These are phyloP conservation scores for Pichia ethanolica DNA, from an alignment of 805 yeast species.

Conservation along the genomic window DNA sequence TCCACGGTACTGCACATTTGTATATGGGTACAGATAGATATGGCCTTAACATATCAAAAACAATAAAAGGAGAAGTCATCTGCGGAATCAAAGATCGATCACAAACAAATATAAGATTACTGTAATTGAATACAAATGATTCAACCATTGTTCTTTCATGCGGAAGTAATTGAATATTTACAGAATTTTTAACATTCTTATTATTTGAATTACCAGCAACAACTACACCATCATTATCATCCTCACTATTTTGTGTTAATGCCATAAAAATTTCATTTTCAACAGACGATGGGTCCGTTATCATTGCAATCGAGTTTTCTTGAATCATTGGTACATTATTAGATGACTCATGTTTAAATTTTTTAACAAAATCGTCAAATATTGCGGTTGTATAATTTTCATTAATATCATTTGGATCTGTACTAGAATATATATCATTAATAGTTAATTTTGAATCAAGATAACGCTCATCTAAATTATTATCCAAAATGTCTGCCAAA, in stretches of 20 bases:
- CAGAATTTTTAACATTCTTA: too few relatives aligned
- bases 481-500: background rate
- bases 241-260: background rate
- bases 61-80: conserved; percentile 36
- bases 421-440: background rate
- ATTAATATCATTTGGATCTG: background rate
- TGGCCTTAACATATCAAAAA: conserved; percentile 27
- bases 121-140: conserved; percentile 38
- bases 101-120: conserved; percentile 29
- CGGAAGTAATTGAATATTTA: conserved; percentile 4
- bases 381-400: background rate
- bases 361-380: background rate
- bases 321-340: background rate
- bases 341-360: background rate
- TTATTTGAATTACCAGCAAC: too few relatives aligned
- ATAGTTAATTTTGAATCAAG: background rate
- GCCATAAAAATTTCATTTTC: background rate
- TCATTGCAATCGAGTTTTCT: background rate
- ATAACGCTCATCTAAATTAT: background rate
- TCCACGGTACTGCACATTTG: conserved; percentile 28
- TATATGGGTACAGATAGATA: conserved; percentile 30
- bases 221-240: background rate
- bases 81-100: conserved; percentile 21
- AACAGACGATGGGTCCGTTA: background rate
- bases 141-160: conserved; percentile 35